These are phyloP conservation scores for Daldinia sp. DNA, from an alignment of 2,329 filamentous ascomycete genomes.

Conservation along the genomic window DNA sequence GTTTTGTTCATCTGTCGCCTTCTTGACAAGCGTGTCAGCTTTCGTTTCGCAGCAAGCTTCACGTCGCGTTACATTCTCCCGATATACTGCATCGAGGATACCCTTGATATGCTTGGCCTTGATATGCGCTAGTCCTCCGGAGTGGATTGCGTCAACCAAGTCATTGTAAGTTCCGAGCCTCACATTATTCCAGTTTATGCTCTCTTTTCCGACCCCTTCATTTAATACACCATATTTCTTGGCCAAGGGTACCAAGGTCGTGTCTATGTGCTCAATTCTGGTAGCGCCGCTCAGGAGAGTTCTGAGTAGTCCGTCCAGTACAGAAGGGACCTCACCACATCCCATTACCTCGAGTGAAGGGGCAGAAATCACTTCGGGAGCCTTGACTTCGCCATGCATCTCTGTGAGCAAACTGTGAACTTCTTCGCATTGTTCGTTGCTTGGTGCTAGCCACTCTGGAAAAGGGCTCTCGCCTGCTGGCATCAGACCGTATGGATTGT, in stretches of 20 bases:
- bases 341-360: slow-evolving; percentile 79
- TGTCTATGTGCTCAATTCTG: slow-evolving; percentile 66
- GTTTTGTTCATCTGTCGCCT: slow-evolving; percentile 62
- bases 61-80: slow-evolving; percentile 68
- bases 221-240: slow-evolving; percentile 70
- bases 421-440: slow-evolving; percentile 74
- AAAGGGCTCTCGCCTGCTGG: slow-evolving; percentile 73
- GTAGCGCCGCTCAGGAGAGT: slow-evolving; percentile 67
- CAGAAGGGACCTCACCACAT: slow-evolving; percentile 67
- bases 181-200: slow-evolving; percentile 81
- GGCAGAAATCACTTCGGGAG: slow-evolving; percentile 74
- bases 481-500: slow-evolving; percentile 64
- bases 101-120: slow-evolving; percentile 80
- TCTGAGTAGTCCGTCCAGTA: slow-evolving; percentile 66
- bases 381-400: slow-evolving; percentile 67
- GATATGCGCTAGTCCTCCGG: slow-evolving; percentile 75
- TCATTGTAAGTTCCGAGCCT: slow-evolving; percentile 68
- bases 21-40: slow-evolving; percentile 54
- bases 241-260: slow-evolving; percentile 74
- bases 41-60: slow-evolving; percentile 60
- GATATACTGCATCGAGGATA: slow-evolving; percentile 78
- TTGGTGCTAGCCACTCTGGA: slow-evolving; percentile 74
- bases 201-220: slow-evolving; percentile 74
- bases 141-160: slow-evolving; percentile 76
- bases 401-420: slow-evolving; percentile 74